Evolutionary conservation across 1,139 yeast species (phyloP).

Genomic region (Yamadazyma dushanensis): DNA sequence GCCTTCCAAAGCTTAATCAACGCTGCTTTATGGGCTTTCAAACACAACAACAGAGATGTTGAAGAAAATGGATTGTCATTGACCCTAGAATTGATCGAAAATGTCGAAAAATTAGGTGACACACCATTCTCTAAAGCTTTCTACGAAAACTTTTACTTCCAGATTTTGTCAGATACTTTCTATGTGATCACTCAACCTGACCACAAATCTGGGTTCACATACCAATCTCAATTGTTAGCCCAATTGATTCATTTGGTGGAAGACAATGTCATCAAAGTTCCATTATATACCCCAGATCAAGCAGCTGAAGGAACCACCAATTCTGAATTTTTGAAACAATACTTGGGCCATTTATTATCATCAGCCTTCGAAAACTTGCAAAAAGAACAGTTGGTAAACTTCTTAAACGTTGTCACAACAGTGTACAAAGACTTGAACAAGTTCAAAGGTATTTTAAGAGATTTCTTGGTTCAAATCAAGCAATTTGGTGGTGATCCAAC

Average conservation of each 20-base stretch:
- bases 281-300: slow-evolving; percentile 70
- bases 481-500: slow-evolving; percentile 94
- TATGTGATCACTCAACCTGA: slow-evolving; percentile 95
- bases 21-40: slow-evolving; percentile 97
- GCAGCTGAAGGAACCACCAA: slow-evolving; percentile 87
- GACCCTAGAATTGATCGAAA: slow-evolving; percentile 77
- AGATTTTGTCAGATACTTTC: slow-evolving; percentile 87
- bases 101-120: slow-evolving; percentile 77
- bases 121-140: slow-evolving; percentile 83
- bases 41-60: slow-evolving; percentile 94
- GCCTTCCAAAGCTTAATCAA: slow-evolving; percentile 90
- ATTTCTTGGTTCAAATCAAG: slow-evolving; percentile 93
- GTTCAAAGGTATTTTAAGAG: slow-evolving; percentile 87
- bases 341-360: slow-evolving; percentile 75
- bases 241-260: slow-evolving; percentile 83
- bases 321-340: slow-evolving; percentile 74
- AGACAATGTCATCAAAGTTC: slow-evolving; percentile 68
- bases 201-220: slow-evolving; percentile 93
- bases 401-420: slow-evolving; percentile 72
- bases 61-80: slow-evolving; percentile 89
- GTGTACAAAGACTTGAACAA: slow-evolving; percentile 72
- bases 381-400: slow-evolving; percentile 75
- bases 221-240: slow-evolving; percentile 83
- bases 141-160: slow-evolving; percentile 85
- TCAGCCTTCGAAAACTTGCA: slow-evolving; percentile 91